These are phyloP conservation scores for Cinnamomum chago DNA, from an alignment of 164 flowering plant species.

Conservation along the genomic window DNA sequence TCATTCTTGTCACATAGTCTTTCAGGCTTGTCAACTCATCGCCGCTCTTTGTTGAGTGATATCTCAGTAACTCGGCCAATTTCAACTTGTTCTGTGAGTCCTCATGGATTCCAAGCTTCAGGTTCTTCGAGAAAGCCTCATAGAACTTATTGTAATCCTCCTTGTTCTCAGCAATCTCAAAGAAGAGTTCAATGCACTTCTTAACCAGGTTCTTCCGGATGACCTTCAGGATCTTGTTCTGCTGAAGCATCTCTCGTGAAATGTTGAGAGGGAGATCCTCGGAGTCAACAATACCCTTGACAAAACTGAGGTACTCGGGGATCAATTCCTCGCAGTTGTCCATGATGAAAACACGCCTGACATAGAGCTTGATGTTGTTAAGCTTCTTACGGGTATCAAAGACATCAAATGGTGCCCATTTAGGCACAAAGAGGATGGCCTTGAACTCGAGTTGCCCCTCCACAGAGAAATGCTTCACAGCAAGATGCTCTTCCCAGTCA, in stretches of 20 bases:
- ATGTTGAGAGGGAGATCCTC: conserved; percentile 63
- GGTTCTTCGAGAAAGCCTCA: conserved; percentile 53
- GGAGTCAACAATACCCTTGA: conserved; percentile 59
- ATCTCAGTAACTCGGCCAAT: conserved; percentile 51
- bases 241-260: conserved; percentile 58
- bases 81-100: conserved; percentile 53
- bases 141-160: conserved; percentile 60
- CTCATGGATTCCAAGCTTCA: conserved; percentile 63
- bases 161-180: conserved; percentile 56
- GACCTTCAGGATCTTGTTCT: conserved; percentile 66
- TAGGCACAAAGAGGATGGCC: conserved; percentile 53
- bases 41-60: conserved; percentile 60
- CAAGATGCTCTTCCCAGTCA: conserved; percentile 60
- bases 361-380: conserved; percentile 64
- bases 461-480: conserved; percentile 58
- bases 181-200: conserved; percentile 69
- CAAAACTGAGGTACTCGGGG: conserved; percentile 53
- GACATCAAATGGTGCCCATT: conserved; percentile 57
- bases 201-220: conserved; percentile 65
- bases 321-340: conserved; percentile 62
- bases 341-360: conserved; percentile 53
- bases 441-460: conserved; percentile 65
- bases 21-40: conserved; percentile 68
- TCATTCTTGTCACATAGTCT: conserved; percentile 70
- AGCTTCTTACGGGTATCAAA: conserved; percentile 55